phyloP scores from a whole-genome alignment of 1,284 basidiomycete genomes.

The Malassezia slooffiae region DNA sequence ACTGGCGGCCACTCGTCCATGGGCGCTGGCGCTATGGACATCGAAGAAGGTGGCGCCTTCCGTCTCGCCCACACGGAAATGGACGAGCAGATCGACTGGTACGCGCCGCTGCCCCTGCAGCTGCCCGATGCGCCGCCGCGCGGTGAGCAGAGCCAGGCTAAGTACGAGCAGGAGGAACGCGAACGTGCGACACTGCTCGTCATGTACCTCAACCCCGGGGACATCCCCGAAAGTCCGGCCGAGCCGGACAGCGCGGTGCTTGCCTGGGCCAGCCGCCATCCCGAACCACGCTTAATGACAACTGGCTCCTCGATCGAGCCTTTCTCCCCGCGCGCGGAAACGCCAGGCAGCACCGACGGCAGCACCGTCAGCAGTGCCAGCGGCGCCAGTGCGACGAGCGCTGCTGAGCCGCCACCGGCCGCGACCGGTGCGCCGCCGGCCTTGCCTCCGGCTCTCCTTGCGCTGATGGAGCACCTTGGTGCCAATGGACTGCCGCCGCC shows the following conservation, averaged over 20 bases:
- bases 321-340: too few relatives aligned
- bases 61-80: conserved; percentile 24
- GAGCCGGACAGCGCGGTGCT: conserved; percentile 8
- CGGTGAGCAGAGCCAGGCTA: conserved; percentile 6
- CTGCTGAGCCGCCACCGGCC: too few relatives aligned
- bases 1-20: conserved; percentile 9
- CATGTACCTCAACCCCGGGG: not conserved
- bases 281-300: conserved; percentile 5
- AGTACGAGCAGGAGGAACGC: conserved; percentile 11
- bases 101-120: conserved; percentile 9
- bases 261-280: not conserved
- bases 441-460: not conserved
- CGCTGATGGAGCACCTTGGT: not conserved
- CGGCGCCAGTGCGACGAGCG: too few relatives aligned
- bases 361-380: too few relatives aligned
- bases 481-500: not conserved
- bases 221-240: conserved; percentile 7
- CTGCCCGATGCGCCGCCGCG: too few relatives aligned
- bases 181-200: not conserved
- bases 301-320: too few relatives aligned
- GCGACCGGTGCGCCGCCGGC: too few relatives aligned
- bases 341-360: too few relatives aligned
- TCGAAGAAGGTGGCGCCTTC: conserved; percentile 28
- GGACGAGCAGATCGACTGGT: conserved; percentile 30
- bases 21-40: conserved; percentile 14